Conservation (phyloP, 352 stramenopile genomes). For the Phytophthora quininea region DNA sequence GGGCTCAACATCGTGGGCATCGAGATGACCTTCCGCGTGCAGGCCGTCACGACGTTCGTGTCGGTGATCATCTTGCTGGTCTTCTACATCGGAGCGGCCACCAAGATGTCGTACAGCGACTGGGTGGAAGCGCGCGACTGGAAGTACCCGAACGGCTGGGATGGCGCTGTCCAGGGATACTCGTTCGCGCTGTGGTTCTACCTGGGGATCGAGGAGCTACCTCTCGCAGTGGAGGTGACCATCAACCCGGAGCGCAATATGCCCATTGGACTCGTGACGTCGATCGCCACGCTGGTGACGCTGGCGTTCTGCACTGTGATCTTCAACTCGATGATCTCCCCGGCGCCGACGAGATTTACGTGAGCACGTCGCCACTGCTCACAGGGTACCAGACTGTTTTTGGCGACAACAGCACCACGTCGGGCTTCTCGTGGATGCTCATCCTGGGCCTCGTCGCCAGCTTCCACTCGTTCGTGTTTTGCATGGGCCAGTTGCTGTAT, state of each 20-base stretch:
- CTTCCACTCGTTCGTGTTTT: slow-evolving; percentile 85
- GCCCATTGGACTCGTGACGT: slow-evolving; percentile 59
- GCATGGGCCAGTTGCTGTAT: slow-evolving; percentile 71
- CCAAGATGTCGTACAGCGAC: slow-evolving; percentile 60
- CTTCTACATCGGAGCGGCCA: slow-evolving; percentile 67
- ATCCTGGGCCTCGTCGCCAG: slow-evolving; percentile 65
- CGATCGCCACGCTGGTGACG: slow-evolving; percentile 55
- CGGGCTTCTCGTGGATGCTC: slow-evolving; percentile 72
- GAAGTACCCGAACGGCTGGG: slow-evolving; percentile 54
- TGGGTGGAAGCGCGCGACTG: slow-evolving; percentile 53
- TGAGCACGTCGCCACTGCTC: slow-evolving; percentile 55
- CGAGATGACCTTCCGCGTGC: slow-evolving; percentile 71
- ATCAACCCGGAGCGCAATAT: slow-evolving; percentile 70
- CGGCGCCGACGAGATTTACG: slow-evolving; percentile 47
- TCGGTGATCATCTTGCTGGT: slow-evolving; percentile 65
- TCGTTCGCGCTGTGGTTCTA: slow-evolving; percentile 81
- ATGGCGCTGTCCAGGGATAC: slow-evolving; percentile 57
- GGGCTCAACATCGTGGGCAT: slow-evolving; percentile 63
- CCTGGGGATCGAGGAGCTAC: slow-evolving; percentile 70
- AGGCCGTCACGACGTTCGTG: slow-evolving; percentile 60
- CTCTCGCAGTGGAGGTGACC: slow-evolving; percentile 68
- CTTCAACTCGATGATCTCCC: slow-evolving; percentile 77
- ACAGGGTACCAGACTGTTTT: slow-evolving; percentile 73
- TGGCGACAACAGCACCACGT: slow-evolving; percentile 67
- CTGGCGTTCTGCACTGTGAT: slow-evolving; percentile 64